A percentile compares a stretch with the other conserved stretches of the same genome.
These are phyloP conservation scores for Chloris gayana DNA, from an alignment of 176 grass and related monocot species.

Conservation along the genomic window DNA sequence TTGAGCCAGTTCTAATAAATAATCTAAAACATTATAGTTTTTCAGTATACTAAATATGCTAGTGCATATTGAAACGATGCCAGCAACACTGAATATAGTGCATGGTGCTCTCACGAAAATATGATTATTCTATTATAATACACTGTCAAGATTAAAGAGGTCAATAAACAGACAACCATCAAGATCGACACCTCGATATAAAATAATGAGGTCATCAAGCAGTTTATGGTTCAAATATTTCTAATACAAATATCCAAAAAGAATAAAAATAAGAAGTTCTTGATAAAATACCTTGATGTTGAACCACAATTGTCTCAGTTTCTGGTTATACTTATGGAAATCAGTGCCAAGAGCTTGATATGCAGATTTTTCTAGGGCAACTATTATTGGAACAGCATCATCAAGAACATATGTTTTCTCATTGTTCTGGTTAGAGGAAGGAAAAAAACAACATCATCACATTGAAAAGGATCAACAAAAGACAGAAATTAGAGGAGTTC, in stretches of 20 bases:
- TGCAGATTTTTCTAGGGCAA: conserved; percentile 69
- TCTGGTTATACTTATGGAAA: conserved; percentile 94
- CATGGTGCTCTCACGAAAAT: conserved; percentile 18
- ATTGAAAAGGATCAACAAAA: conserved; percentile 8
- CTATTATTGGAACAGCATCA: conserved; percentile 74
- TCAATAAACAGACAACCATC: not conserved
- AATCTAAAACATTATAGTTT: conserved; percentile 31
- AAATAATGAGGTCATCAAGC: conserved; percentile 19
- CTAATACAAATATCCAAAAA: conserved; percentile 21
- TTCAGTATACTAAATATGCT: not conserved
- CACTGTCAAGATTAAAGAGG: not conserved
- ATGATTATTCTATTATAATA: conserved; percentile 8
- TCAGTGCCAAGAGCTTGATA: conserved; percentile 68
- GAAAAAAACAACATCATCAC: conserved; percentile 9
- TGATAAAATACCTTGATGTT: conserved; percentile 83
- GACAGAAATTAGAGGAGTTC: not conserved
- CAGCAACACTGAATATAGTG: not conserved
- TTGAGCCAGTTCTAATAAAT: not conserved
- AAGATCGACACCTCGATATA: not conserved
- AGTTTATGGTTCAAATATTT: conserved; percentile 21
- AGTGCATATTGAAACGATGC: not conserved
- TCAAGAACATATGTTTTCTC: conserved; percentile 66
- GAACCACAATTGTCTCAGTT: conserved; percentile 91
- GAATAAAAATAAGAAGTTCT: conserved; percentile 3
- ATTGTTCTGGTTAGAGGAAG: conserved; percentile 49